Base-by-base conservation (phyloP, 352 stramenopile species). In the Globisporangium echinulatum region DNA sequence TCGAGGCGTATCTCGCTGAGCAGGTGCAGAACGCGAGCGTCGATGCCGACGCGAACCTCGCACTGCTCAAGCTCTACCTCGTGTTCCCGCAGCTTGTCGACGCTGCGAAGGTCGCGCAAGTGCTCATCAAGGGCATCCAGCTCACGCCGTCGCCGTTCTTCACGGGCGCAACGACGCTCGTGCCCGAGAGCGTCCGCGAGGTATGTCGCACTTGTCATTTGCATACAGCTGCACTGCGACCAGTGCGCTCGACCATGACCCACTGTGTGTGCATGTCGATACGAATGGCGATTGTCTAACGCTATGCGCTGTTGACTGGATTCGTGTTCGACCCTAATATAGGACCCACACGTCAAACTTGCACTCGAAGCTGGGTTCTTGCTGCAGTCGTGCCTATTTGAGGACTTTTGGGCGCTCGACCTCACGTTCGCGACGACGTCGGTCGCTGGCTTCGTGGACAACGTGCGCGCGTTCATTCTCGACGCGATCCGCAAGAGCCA, bases 51-150 rank as follows among this genome's bases (percentile, higher is more conserved):
- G 82, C 85, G 56, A 73, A 87, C 64, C 67, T 94, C 61, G 80
- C 79, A 63, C 75, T 94, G 60, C 72, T 94, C 58, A 91, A 90
- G 71, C 72, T 94, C 53, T 94, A 91, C 72, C 65, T 86, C 50
- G 62, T 94, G 36, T 90, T 90, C 70, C 82, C 83, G 38, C 64
- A 61, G 48, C 68, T 72, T 49, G 52, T 64, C 9, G 82, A 88
- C n/a, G 74, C 73, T 43, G 70, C 77, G 55, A 77, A 86, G 37
- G 80, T 89, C 46, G 68, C 73, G 49, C 84, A 77, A 56, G 73
- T 92, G 51, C 69, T 94, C 38, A 62, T 84, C 54, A 94, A 94
- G 74, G 77, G 72, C 37, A 56, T 94, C 49, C 85, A 75, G 71
- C 54, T 70, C 19, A 63, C 85, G 14, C 85, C 83, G 40, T 92